Conservation (phyloP, 140 eudicot genomes). For the Senecio squalidus region DNA sequence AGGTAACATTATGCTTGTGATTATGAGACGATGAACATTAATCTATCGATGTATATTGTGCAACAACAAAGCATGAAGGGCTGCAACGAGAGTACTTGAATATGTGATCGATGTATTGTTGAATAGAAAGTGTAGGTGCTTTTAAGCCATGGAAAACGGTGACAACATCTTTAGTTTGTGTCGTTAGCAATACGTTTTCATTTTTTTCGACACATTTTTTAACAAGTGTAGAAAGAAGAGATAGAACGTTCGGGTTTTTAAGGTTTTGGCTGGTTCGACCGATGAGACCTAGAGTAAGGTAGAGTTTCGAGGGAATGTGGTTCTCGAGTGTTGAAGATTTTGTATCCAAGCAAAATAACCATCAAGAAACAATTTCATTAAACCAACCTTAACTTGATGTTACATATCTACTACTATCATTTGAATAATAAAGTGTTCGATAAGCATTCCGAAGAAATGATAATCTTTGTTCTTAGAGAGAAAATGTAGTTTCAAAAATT, state of each 20-base stretch:
- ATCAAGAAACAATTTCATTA: slow-evolving; percentile 1
- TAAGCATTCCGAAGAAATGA: too few relatives aligned
- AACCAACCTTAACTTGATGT: too few relatives aligned
- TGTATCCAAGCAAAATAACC: slow-evolving; percentile 36
- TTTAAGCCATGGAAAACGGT: slow-evolving; percentile 74
- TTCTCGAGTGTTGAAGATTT: slow-evolving; percentile 42
- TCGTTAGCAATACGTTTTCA: slow-evolving; percentile 40
- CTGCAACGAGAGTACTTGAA: slow-evolving; percentile 81
- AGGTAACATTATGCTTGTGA: slow-evolving; percentile 77
- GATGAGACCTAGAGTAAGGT: slow-evolving; percentile 48
- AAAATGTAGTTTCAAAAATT: too few relatives aligned
- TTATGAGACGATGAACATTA: slow-evolving; percentile 74
- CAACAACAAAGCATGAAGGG: slow-evolving; percentile 83
- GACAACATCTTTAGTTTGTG: slow-evolving; percentile 33
- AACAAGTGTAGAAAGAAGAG: slow-evolving; percentile 49
- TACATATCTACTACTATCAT: too few relatives aligned
- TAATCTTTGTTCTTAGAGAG: too few relatives aligned
- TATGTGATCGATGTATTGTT: slow-evolving; percentile 64
- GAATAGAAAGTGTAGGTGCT: slow-evolving; percentile 63
- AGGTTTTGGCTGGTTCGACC: slow-evolving; percentile 30
- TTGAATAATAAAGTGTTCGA: too few relatives aligned
- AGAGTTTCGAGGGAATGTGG: slow-evolving; percentile 37
- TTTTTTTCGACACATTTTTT: slow-evolving; percentile 50
- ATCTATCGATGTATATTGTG: slow-evolving; percentile 75
- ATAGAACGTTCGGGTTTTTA: slow-evolving; percentile 50